phyloP scores from a whole-genome alignment of 495 filamentous ascomycete genomes.

The Neurospora sp. region DNA sequence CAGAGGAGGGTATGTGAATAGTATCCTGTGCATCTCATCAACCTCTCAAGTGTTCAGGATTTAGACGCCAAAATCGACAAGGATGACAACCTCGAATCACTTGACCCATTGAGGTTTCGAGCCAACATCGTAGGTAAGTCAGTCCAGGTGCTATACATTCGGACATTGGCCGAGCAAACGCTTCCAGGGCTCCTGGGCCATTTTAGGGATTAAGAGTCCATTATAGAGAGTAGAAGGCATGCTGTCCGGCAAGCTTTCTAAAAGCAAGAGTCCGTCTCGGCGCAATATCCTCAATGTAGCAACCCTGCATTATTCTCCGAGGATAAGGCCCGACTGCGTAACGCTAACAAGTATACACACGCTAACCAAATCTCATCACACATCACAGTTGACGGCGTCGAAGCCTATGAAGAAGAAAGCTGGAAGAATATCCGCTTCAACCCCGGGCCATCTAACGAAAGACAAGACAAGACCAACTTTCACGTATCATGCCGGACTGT shows the following conservation, averaged over 20 bases:
- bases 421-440: conserved; percentile 67
- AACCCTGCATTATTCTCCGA: not conserved
- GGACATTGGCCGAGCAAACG: not conserved
- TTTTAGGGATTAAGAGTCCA: not conserved
- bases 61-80: conserved; percentile 47
- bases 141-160: not conserved
- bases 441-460: conserved; percentile 23
- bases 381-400: conserved; percentile 26
- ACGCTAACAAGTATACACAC: not conserved
- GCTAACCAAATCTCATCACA: not conserved
- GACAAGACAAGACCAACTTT: conserved; percentile 21
- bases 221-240: not conserved
- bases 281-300: not conserved
- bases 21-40: conserved; percentile 79
- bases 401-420: conserved; percentile 52
- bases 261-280: not conserved
- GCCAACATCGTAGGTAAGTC: conserved; percentile 66
- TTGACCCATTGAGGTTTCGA: conserved; percentile 66
- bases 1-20: conserved; percentile 11
- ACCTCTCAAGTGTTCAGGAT: conserved; percentile 61
- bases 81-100: conserved; percentile 26
- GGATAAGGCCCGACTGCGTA: not conserved
- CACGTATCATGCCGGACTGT: conserved; percentile 63
- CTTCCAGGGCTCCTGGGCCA: not conserved
- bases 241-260: not conserved